Conservation (phyloP, 1,284 basidiomycete genomes). For the Ceratobasidium sp. region DNA sequence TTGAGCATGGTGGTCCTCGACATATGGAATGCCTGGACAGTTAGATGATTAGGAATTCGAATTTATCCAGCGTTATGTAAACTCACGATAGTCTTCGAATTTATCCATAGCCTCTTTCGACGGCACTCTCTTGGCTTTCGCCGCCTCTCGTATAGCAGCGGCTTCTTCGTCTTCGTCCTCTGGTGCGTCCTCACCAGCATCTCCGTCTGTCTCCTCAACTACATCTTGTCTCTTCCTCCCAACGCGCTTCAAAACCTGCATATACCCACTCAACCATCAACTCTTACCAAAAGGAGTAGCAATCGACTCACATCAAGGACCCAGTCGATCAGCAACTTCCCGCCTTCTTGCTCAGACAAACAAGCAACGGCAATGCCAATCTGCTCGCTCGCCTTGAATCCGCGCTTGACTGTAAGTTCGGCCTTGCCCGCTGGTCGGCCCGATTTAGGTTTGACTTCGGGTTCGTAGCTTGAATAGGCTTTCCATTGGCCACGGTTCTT, state of each 20-base stretch:
- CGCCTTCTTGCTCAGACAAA: constrained; percentile 71
- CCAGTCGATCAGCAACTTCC: constrained; percentile 76
- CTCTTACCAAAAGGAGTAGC: not conserved
- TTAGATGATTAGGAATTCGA: not conserved
- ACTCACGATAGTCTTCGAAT: constrained; percentile 78
- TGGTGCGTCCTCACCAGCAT: constrained; percentile 49
- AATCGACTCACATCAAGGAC: constrained; percentile 71
- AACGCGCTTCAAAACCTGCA: constrained; percentile 71
- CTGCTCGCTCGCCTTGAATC: constrained; percentile 88
- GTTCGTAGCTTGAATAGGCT: constrained; percentile 79
- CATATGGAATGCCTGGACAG: constrained; percentile 71
- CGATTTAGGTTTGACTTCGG: constrained; percentile 53
- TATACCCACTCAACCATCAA: constrained; percentile 5
- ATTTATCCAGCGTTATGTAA: not conserved
- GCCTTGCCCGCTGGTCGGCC: constrained; percentile 44
- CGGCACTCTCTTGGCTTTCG: constrained; percentile 53
- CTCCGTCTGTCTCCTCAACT: constrained; percentile 71
- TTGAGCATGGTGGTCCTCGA: constrained; percentile 72
- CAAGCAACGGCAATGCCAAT: constrained; percentile 83
- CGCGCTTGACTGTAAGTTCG: constrained; percentile 86
- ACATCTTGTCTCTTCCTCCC: constrained; percentile 72
- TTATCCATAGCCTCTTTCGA: constrained; percentile 75
- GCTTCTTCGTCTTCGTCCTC: constrained; percentile 55
- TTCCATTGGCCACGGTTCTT: constrained; percentile 90
- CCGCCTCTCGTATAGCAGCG: constrained; percentile 55